Base-by-base conservation (phyloP, 2,329 filamentous ascomycete genomes). In the Clarireedia sp. region DNA sequence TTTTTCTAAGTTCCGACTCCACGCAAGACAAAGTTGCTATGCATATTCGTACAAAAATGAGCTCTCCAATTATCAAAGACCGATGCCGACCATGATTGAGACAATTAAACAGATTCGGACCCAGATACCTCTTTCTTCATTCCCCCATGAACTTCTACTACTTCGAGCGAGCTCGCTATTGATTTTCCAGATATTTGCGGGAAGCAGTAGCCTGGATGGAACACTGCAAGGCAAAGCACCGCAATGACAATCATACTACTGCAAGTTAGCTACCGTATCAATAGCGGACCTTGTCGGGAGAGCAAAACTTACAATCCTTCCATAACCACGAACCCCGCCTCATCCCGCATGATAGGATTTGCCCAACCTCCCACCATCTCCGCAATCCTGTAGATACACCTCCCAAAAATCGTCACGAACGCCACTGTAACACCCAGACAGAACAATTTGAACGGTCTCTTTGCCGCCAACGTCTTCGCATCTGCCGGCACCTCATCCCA, bases 351-450 rank as follows among this genome's bases (percentile, higher is more conserved):
- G 65, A 85, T 79, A 16, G 73, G 65, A 69, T 82, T 83, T 9
- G 78, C 79, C 81, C 81, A 86, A 19, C 82, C 82, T 24, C 79
- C 79, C 2, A 78, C 76, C 79, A 85, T 83, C 66, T 85, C 82
- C 1, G 77, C 78, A 52, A 85, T 60, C 54, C 65, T 51, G 40
- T 66, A 66, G 4, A 65, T 41, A 43, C 64, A 65, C 49, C 64
- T 48, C 1, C 57, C 46, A 21, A 65, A 62, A 5, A 66, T 56
- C 0, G 54, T 52, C 7, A 55, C n/a, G 21, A 59, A 59, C 5
- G 63, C 56, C 9, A 59, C 51, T 12, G 38, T 23, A 6, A 64
- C 47, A 6, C 54, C 60, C 17, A 37, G n/a, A n/a, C 57, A 24
- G 29, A 65, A 66, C 2, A 57, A 43, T 44, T 53, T 58, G 51